Conservation (phyloP, 2,329 filamentous ascomycete genomes). For the Alternaria hordeiaustralica region DNA sequence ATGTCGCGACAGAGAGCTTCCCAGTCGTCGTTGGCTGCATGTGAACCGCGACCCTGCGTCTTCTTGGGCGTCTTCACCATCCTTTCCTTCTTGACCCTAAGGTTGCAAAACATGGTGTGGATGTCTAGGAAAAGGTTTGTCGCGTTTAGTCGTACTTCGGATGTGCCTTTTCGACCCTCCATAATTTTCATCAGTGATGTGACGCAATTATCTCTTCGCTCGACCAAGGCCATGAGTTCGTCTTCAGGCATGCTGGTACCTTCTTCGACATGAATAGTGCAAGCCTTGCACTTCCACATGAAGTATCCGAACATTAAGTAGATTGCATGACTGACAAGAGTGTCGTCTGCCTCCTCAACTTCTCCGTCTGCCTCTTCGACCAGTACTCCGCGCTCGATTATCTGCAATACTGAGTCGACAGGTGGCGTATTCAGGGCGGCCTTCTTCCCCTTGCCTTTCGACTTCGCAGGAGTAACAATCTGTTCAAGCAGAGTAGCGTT, state of each 20-base stretch:
- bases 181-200: conserved; percentile 59
- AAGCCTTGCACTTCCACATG: conserved; percentile 82
- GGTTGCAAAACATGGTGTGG: conserved; percentile 77
- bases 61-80: conserved; percentile 42
- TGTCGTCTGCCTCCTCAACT: conserved; percentile 78
- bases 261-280: conserved; percentile 46
- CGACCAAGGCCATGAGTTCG: conserved; percentile 64
- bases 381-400: conserved; percentile 76
- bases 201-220: conserved; percentile 60
- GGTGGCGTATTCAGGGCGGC: conserved; percentile 50
- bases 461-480: conserved; percentile 51
- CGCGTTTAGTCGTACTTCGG: conserved; percentile 78
- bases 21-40: conserved; percentile 53
- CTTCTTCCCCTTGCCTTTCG: conserved; percentile 33
- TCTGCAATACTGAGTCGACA: conserved; percentile 73
- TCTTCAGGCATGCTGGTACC: conserved; percentile 59
- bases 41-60: conserved; percentile 25
- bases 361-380: conserved; percentile 70
- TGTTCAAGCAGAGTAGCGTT: conserved; percentile 78
- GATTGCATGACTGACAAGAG: conserved; percentile 77
- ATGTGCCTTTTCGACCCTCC: conserved; percentile 65
- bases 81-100: conserved; percentile 60
- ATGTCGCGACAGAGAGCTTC: conserved; percentile 73
- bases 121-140: conserved; percentile 82
- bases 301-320: conserved; percentile 86